phyloP scores from a whole-genome alignment of 257 asterid species.

The Osmanthus fragrans region DNA sequence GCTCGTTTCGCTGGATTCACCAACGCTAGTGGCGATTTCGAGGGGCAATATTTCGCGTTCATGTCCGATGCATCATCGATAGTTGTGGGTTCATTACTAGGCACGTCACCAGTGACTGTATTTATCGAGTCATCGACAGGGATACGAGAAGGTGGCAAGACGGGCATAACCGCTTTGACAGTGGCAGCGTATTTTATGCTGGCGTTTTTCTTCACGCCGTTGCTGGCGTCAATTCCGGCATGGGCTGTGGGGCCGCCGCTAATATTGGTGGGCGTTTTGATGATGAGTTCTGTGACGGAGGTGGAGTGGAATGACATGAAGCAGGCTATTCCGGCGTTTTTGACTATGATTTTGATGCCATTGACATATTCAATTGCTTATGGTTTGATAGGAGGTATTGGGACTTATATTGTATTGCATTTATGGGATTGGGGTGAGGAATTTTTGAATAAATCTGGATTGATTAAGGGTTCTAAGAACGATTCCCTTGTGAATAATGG shows the following conservation, averaged over 20 bases:
- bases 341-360: slow-evolving; percentile 82
- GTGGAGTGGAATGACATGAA: slow-evolving; percentile 91
- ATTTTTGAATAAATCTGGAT: slow-evolving; percentile 36
- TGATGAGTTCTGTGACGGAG: slow-evolving; percentile 92
- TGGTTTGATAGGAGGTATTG: slow-evolving; percentile 90
- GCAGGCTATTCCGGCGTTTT: slow-evolving; percentile 91
- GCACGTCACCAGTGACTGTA: slow-evolving; percentile 94
- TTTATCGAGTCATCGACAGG: slow-evolving; percentile 92
- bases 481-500: slow-evolving; percentile 18
- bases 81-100: slow-evolving; percentile 71
- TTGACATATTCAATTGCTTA: slow-evolving; percentile 88
- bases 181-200: slow-evolving; percentile 74
- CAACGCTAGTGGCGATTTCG: slow-evolving; percentile 63
- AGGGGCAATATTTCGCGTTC: slow-evolving; percentile 90
- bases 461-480: slow-evolving; percentile 12
- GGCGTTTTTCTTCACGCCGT: slow-evolving; percentile 86
- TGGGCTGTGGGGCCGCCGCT: slow-evolving; percentile 99
- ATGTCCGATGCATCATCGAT: slow-evolving; percentile 90
- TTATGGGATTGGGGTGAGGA: slow-evolving; percentile 64
- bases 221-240: slow-evolving; percentile 86
- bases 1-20: slow-evolving; percentile 87
- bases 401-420: slow-evolving; percentile 62
- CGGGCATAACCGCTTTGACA: slow-evolving; percentile 85
- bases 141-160: slow-evolving; percentile 84
- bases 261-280: slow-evolving; percentile 81